Percentiles rank a stretch among this genome's conserved stretches.
Conservation (phyloP, 176 grass and related monocot species). For the Cenchrus purpureus region DNA sequence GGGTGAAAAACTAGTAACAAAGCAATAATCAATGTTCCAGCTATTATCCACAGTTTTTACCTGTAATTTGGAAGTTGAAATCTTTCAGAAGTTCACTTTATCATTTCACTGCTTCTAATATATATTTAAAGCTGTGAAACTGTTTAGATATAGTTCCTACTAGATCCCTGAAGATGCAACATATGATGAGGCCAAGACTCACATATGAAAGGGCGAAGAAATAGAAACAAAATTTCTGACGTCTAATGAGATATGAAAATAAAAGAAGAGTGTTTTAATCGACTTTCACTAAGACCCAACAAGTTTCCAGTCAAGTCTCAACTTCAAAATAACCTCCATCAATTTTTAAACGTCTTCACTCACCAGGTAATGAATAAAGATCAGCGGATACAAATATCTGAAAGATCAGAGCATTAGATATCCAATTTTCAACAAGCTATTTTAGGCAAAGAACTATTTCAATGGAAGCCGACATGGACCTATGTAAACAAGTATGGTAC, state of each 20-base stretch:
- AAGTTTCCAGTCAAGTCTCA: slow-evolving; percentile 1
- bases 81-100: neutral
- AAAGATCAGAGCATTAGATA: neutral
- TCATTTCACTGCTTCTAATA: neutral
- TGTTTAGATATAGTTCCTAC: slow-evolving; percentile 6
- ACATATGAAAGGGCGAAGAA: neutral
- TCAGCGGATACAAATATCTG: neutral
- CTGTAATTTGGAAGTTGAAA: neutral
- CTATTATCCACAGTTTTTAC: slow-evolving; percentile 12
- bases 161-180: neutral
- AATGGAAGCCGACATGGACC: neutral
- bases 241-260: neutral
- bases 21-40: neutral
- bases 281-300: neutral
- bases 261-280: neutral
- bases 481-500: neutral
- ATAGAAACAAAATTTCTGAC: neutral
- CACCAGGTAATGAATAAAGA: neutral
- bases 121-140: neutral
- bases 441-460: neutral
- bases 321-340: neutral
- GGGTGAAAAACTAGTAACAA: neutral
- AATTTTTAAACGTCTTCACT: neutral
- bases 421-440: neutral
- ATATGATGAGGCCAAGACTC: neutral